Base-by-base conservation (phyloP, 169 alveolate genomes). In the Cryptosporidium sp. region DNA sequence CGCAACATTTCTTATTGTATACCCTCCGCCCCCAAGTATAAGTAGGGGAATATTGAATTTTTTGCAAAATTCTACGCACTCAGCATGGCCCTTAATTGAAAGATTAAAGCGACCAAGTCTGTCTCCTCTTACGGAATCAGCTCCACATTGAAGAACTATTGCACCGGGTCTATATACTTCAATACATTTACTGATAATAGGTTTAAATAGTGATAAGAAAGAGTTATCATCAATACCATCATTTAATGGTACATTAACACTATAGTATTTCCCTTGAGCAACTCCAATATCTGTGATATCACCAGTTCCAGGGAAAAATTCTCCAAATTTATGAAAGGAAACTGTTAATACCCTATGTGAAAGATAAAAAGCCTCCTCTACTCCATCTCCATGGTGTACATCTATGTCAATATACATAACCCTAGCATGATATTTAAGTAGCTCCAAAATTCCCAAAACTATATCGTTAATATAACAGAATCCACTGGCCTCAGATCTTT, bases 221-320 rank as follows among this genome's bases (percentile, higher is more conserved):
- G 96, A 92, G 14, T 97, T 98, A 93, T 98, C 99, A 71, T 96
- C 98, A 85, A 98, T 98, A 33, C 99, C 99, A 86, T 96, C 98
- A 86, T 97, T 97, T 71, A 98, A 93, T 12, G 99, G 99, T 21
- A 98, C 99, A 94, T 98, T 98, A 67, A 98, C 97, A 18, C 99
- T 96, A 94, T 98, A 97, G 92, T 97, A 97, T 85, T 96, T 94
- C 65, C 97, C 98, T 48, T 96, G 97, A 21, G 95, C 95, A 65
- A 95, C 97, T 0, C 99, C 99, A 1, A 97, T 96, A 85, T 97
- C 99, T 21, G 98, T 97, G 41, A 97, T 95, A 84, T 96, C 98
- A 6, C 99, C 99, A 43, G 99, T 97, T 0, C 99, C 99, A 29
- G 99, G 99, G 94, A 98, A 98, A 86, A 97, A 98, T 92, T 98